Percentiles rank a stretch among this genome's conserved stretches.
Conservation (phyloP, 345 rosid species). For the Moringa oleifera region DNA sequence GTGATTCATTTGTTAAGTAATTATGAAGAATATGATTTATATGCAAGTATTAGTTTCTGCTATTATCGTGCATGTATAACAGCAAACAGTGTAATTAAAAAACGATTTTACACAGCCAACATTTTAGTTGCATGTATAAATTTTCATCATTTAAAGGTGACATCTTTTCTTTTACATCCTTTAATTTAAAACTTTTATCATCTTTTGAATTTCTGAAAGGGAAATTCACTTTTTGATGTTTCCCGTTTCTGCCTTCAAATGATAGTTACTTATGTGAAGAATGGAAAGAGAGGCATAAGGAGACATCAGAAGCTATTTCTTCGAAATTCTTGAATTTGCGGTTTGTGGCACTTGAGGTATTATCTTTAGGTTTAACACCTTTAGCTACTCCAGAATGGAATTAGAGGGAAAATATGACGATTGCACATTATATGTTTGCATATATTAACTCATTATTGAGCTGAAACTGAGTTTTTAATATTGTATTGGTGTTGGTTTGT, state of each 20-base stretch:
- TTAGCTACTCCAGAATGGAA: constrained; percentile 10
- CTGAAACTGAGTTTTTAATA: too few species aligned
- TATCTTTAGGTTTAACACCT: constrained; percentile 13
- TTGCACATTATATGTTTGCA: background rate
- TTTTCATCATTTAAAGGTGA: background rate
- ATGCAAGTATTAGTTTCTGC: too few species aligned
- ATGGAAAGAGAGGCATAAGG: constrained; percentile 85
- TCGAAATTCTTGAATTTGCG: constrained; percentile 79
- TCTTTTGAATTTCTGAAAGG: background rate
- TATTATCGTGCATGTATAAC: too few species aligned
- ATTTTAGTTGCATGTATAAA: background rate
- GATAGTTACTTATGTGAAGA: constrained; percentile 87
- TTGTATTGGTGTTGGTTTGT: too few species aligned
- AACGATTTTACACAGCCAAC: background rate
- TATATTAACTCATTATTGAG: too few species aligned
- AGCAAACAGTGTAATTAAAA: too few species aligned
- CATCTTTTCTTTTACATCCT: constrained; percentile 10
- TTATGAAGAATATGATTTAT: background rate
- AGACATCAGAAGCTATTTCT: constrained; percentile 55
- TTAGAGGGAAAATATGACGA: background rate
- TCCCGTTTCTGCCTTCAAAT: constrained; percentile 10
- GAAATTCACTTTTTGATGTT: constrained; percentile 17
- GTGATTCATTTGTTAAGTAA: too few species aligned
- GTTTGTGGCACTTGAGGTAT: constrained; percentile 91
- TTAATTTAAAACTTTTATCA: constrained; percentile 12